Evolutionary conservation across 1,284 basidiomycete genomes (phyloP).

Genomic region (Apiotrichum sp.): DNA sequence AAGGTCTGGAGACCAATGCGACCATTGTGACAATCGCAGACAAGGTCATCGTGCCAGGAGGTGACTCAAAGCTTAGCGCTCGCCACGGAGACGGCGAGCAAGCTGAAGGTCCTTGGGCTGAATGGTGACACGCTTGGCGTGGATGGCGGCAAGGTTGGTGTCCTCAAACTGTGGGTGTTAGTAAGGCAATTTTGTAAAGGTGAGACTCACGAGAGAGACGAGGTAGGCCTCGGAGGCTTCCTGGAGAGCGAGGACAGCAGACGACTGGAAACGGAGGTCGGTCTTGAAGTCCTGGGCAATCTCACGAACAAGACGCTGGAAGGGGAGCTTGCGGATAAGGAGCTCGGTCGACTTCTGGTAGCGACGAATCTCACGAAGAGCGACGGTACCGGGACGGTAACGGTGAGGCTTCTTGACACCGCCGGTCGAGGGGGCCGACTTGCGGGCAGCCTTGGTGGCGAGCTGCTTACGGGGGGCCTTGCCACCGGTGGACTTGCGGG

Average conservation of each 20-base stretch:
- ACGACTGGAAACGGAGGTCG: conserved; percentile 88
- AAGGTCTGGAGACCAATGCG: background rate
- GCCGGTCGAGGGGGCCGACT: conserved; percentile 67
- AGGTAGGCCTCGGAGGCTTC: conserved; percentile 89
- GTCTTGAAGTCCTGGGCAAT: conserved; percentile 65
- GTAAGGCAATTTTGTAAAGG: background rate
- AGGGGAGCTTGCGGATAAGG: conserved; percentile 84
- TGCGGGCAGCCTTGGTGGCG: conserved; percentile 66
- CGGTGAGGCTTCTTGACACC: conserved; percentile 96
- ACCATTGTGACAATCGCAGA: background rate
- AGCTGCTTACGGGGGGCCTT: conserved; percentile 55
- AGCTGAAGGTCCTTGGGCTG: conserved; percentile 73
- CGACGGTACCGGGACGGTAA: conserved; percentile 52
- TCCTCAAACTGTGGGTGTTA: conserved; percentile 52
- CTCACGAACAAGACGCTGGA: conserved; percentile 81
- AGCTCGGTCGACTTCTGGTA: conserved; percentile 88
- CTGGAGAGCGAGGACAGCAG: conserved; percentile 82
- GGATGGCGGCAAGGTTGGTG: conserved; percentile 87
- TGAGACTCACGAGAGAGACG: conserved; percentile 65
- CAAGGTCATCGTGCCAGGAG: background rate
- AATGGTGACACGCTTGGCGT: conserved; percentile 79
- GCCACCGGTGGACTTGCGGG: conserved; percentile 57
- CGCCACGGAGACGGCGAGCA: conserved; percentile 69
- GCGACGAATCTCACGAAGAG: conserved; percentile 91
- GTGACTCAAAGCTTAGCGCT: conserved; percentile 60